A percentile compares a stretch with the other conserved stretches of the same genome.
Conservation (phyloP, 768 basidiomycete species). For the Tricholoma matsutake region DNA sequence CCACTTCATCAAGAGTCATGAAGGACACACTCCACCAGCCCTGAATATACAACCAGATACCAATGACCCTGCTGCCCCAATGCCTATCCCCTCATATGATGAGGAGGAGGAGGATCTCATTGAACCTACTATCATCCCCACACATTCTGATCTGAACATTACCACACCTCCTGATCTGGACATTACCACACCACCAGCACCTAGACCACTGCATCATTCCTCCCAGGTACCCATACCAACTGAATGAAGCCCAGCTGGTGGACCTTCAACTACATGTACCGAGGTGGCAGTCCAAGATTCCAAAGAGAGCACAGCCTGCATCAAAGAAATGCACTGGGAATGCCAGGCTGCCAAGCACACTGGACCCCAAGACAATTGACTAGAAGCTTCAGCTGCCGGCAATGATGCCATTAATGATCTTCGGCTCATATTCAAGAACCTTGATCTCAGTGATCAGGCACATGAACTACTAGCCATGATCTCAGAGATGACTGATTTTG, state of each 20-base stretch:
- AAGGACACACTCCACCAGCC: slow-evolving; percentile 1
- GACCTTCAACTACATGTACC: not conserved
- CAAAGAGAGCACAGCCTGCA: no score
- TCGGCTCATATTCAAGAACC: no score
- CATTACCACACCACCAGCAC: not conserved
- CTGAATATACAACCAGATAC: not conserved
- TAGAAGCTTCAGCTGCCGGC: no score
- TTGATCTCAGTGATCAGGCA: no score
- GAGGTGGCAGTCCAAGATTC: not conserved
- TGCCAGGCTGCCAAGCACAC: no score
- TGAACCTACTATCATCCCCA: not conserved
- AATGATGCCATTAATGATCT: no score
- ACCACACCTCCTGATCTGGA: not conserved
- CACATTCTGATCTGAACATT: no score
- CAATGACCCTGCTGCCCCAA: no score
- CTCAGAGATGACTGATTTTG: no score
- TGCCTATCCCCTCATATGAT: not conserved
- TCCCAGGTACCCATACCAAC: not conserved
- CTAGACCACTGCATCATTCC: not conserved
- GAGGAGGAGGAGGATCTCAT: not conserved
- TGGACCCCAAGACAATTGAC: no score
- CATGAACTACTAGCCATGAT: no score
- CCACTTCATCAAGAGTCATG: slow-evolving; percentile 19
- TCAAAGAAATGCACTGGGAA: no score
- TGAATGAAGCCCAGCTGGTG: not conserved